Conservation (phyloP, 345 rosid genomes). For the Excoecaria cochinchinensis region DNA sequence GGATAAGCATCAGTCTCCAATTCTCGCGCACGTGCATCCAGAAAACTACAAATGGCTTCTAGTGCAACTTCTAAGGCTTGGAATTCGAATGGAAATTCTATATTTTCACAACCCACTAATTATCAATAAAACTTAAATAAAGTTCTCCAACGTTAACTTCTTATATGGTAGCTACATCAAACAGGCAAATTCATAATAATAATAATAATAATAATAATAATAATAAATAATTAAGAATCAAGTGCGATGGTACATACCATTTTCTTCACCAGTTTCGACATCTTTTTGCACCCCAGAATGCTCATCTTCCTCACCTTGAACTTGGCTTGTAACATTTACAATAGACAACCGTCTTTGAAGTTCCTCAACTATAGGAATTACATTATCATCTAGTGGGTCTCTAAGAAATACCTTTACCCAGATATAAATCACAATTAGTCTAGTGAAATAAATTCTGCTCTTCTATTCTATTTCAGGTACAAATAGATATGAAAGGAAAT, state of each 20-base stretch:
- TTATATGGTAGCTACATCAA: background rate
- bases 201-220: too few species aligned
- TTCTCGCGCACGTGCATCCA: conserved; percentile 51
- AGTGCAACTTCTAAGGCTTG: conserved; percentile 54
- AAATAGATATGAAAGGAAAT: background rate
- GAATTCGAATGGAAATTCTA: conserved; percentile 58
- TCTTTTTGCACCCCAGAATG: conserved; percentile 29
- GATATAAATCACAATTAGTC: conserved; percentile 1
- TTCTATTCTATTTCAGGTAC: background rate
- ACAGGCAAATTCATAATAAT: background rate
- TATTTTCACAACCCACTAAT: conserved; percentile 5
- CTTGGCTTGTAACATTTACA: conserved; percentile 24
- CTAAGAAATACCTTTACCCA: conserved; percentile 45
- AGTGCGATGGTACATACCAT: conserved; percentile 19
- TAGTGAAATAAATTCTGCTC: background rate
- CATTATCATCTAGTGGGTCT: conserved; percentile 51
- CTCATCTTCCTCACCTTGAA: conserved; percentile 45
- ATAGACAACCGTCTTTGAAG: conserved; percentile 45
- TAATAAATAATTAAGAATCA: background rate
- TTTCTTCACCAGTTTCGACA: conserved; percentile 29
- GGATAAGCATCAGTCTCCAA: conserved; percentile 56
- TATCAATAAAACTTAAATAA: background rate
- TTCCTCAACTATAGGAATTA: conserved; percentile 51
- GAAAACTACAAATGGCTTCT: conserved; percentile 61
- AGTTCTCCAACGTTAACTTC: background rate